Evolutionary conservation across 2,329 filamentous ascomycete genomes (phyloP).

Genomic region (Pseudogymnoascus sp.): DNA sequence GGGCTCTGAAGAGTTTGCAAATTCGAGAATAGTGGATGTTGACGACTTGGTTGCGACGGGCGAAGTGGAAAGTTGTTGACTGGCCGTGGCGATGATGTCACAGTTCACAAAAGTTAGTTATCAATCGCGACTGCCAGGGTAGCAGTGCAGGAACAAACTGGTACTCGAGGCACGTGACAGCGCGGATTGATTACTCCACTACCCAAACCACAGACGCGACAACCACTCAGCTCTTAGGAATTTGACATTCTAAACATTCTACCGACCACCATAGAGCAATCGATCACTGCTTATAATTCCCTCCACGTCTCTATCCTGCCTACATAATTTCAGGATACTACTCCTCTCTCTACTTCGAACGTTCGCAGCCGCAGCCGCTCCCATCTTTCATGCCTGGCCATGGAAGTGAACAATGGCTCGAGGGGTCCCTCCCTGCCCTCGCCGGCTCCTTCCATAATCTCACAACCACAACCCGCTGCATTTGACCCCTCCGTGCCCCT

Average conservation of each 20-base stretch:
- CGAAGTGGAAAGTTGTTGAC: background rate
- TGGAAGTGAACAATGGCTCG: constrained; percentile 2
- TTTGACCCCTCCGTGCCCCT: constrained; percentile 47
- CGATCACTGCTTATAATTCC: background rate
- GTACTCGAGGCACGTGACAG: background rate
- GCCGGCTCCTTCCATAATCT: background rate
- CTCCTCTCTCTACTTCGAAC: background rate
- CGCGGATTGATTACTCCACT: background rate
- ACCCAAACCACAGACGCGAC: background rate
- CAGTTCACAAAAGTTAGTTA: background rate
- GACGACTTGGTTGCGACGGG: background rate
- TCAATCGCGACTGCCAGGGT: background rate
- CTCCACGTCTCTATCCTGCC: background rate
- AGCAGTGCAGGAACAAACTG: background rate
- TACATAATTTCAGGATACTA: background rate
- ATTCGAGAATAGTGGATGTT: background rate
- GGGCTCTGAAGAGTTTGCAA: background rate
- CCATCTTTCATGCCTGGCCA: constrained; percentile 1
- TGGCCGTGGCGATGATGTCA: background rate
- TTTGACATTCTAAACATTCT: background rate
- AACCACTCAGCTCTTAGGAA: background rate
- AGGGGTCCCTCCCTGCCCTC: constrained; percentile 1
- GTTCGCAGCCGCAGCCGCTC: background rate
- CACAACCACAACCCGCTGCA: background rate
- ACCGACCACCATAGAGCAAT: background rate